These are phyloP conservation scores for Coemansia sp. DNA, from an alignment of 192 early-diverging fungal species.

Conservation along the genomic window DNA sequence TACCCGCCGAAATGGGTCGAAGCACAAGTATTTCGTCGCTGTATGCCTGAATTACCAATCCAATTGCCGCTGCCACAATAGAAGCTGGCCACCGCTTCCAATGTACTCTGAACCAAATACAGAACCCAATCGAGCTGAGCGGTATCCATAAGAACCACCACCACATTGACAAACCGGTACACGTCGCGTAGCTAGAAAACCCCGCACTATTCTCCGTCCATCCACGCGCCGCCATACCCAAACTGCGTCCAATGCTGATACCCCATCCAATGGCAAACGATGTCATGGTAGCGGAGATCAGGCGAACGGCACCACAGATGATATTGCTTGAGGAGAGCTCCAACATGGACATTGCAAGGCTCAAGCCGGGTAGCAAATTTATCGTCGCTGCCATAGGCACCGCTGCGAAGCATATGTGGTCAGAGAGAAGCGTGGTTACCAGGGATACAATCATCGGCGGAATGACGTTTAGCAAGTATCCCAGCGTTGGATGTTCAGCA, in stretches of 20 bases:
- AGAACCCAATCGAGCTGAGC: conserved; percentile 51
- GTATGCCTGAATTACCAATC: conserved; percentile 61
- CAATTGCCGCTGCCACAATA: conserved; percentile 61
- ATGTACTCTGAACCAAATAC: conserved; percentile 57
- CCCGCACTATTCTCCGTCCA: conserved; percentile 8
- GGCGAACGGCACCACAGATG: conserved; percentile 75
- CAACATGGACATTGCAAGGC: conserved; percentile 74
- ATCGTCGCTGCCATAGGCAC: conserved; percentile 60
- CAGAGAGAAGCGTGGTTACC: conserved; percentile 55
- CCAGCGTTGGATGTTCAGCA: conserved; percentile 46
- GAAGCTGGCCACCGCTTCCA: conserved; percentile 66
- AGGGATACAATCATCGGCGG: conserved; percentile 58
- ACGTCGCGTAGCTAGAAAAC: conserved; percentile 13
- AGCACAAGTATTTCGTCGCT: conserved; percentile 56
- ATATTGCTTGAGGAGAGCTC: conserved; percentile 82
- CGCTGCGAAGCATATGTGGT: conserved; percentile 59
- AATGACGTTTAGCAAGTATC: conserved; percentile 62
- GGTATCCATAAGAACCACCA: conserved; percentile 60
- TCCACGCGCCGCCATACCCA: conserved; percentile 58
- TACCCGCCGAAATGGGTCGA: conserved; percentile 57
- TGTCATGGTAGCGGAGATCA: conserved; percentile 74
- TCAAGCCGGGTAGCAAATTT: conserved; percentile 66
- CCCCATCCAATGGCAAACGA: conserved; percentile 74
- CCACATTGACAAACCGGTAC: conserved; percentile 23
- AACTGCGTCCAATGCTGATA: conserved; percentile 56